Base-by-base conservation (phyloP, 805 yeast genomes). In the Nakazawaea ishiwadae region DNA sequence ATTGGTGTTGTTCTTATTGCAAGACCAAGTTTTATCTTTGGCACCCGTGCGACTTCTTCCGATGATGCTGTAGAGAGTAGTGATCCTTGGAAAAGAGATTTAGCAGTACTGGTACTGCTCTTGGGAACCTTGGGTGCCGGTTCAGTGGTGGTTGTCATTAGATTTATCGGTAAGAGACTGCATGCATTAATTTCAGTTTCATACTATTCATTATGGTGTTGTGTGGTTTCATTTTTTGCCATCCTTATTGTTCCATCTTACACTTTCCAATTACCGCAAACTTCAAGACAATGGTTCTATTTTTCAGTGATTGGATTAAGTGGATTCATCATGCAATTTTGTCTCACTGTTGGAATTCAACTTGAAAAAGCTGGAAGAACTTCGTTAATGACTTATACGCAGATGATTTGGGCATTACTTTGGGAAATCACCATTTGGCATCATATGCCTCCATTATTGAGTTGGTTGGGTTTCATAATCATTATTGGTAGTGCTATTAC, bases 301-400 rank as follows among this genome's bases (percentile, higher is more conserved):
- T 71, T 89, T 48, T 42, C 63, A 1, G 55, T 71, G 17, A 70
- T 87, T 44, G 96, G 96, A 2, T 46, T 82, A 2, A 71, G 84
- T 40, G 97, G 97, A 0, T 90, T 89, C 59, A 62, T 79, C 45
- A 84, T 83, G 81, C 96, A 90, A 58, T 81, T 79, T 52, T 63
- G 81, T 28, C 60, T 85, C 36, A 85, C 96, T 0, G 78, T 86
- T 7, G 96, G 96, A 1, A 73, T 89, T 38, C 95, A 87, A 57
- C 68, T 86, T 41, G 96, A 85, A 48, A 72, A 69, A 45, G 95
- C 96, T 0, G 79, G 88, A 4, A 71, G 84, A 43, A 86, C 89
- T 0, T 71, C 90, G 10, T 70, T 85, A 46, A 80, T 87, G 77
- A 64, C 75, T 2, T 90, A 90, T 56, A 71, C 89, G 2, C 86